These are phyloP conservation scores for Kalanchoe fedtschenkoi DNA, from an alignment of 164 flowering plant genomes.

Conservation along the genomic window DNA sequence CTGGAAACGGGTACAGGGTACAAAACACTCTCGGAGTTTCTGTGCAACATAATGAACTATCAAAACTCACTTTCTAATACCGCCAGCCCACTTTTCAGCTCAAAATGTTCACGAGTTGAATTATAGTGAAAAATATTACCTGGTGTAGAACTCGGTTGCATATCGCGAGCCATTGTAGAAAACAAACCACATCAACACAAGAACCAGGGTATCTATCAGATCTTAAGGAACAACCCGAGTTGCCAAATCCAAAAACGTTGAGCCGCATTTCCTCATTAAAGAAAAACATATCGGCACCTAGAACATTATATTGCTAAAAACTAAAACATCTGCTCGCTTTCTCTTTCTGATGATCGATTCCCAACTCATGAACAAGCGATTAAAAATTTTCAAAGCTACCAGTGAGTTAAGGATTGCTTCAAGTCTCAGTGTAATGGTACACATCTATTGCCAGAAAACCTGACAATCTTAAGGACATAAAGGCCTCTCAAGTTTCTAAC, in stretches of 20 bases:
- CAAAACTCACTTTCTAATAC: too few species aligned
- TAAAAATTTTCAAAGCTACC: too few species aligned
- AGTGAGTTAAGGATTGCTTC: too few species aligned
- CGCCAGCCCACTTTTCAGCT: neutral
- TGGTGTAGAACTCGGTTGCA: conserved; percentile 29
- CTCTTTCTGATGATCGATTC: neutral
- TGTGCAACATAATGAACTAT: too few species aligned
- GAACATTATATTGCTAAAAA: too few species aligned
- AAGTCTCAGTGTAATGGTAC: too few species aligned
- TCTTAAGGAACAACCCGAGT: neutral
- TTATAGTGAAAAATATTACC: conserved; percentile 17
- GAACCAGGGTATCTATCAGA: conserved; percentile 28
- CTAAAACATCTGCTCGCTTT: too few species aligned
- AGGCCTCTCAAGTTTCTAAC: neutral
- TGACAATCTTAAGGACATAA: neutral
- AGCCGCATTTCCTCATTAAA: neutral
- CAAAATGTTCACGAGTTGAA: neutral
- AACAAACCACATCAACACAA: conserved; percentile 48
- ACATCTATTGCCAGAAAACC: too few species aligned
- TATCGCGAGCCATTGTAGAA: conserved; percentile 32
- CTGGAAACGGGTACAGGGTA: too few species aligned
- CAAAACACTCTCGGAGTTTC: too few species aligned
- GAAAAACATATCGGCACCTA: too few species aligned
- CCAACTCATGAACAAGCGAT: too few species aligned
- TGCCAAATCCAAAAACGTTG: neutral